Base-by-base conservation (phyloP, 2,329 filamentous ascomycete species). In the Penicillium sp. region DNA sequence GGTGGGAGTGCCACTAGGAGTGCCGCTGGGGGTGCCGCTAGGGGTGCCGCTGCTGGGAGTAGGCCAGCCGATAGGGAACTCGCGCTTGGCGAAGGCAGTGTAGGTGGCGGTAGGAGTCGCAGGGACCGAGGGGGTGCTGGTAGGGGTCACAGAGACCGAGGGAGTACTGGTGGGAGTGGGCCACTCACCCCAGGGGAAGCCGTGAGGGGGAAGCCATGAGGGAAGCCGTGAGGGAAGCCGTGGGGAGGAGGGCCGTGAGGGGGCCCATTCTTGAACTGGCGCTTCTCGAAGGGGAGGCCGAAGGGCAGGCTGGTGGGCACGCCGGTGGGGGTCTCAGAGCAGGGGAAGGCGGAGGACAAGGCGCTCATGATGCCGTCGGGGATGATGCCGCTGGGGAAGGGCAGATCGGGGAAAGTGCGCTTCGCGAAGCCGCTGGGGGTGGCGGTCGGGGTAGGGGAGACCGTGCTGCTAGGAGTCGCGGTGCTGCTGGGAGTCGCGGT, bases 331-430 rank as follows among this genome's bases (percentile, higher is more conserved):
- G 29, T 41, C 14, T 10, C 33, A 7, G 46, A 40, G 16, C 40
- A 18, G 4, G 53, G 47, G 35, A 49, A 18, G 2, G 16, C 39
- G 1, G 33, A 40, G 28, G 48, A 37, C 30, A 31, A 14, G 13
- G 41, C 27, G 16, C 48, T 50, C n/a, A 36, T 35, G 2, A 36
- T 39, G 2, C 39, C 14, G 25, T 3, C 27, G 18, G 39, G 29
- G 30, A 50, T 40, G 18, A 53, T 45, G 22, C 43, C 25, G 13
- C 41, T 37, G 38, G 38, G 35, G 16, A 31, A 31, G 33, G 46
- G 34, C 38, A 47, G 44, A 19, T 43, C 42, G 14, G 13, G 8
- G 3, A 13, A 31, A 39, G 41, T 34, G 40, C 53, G 53, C 42
- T 53, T 49, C 11, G 41, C 45, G 11, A 52, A 46, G 29, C 40